Evolutionary conservation across 768 basidiomycete species (phyloP).

Genomic region (Lactarius pseudohatsudake): DNA sequence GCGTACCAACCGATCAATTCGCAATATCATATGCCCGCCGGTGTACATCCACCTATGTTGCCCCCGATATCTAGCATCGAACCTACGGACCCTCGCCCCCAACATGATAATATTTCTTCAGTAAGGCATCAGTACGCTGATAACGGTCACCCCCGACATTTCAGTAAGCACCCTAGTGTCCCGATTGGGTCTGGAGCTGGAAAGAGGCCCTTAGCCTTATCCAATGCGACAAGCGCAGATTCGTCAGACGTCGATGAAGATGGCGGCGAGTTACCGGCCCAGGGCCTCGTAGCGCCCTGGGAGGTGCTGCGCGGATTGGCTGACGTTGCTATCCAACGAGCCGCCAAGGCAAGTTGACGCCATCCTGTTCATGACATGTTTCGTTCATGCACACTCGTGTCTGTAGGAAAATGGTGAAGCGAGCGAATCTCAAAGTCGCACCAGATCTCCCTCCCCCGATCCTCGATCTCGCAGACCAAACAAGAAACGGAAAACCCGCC

Average conservation of each 20-base stretch:
- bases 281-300: slow-evolving; percentile 83
- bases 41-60: slow-evolving; percentile 23
- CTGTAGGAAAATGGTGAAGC: slow-evolving; percentile 72
- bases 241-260: slow-evolving; percentile 86
- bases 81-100: slow-evolving; percentile 23
- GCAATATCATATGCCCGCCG: slow-evolving; percentile 18
- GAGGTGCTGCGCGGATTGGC: slow-evolving; percentile 80
- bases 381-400: background rate
- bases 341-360: slow-evolving; percentile 58
- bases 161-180: slow-evolving; percentile 31
- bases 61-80: slow-evolving; percentile 29
- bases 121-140: slow-evolving; percentile 57
- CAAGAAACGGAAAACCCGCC: slow-evolving; percentile 72
- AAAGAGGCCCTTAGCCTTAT: slow-evolving; percentile 62
- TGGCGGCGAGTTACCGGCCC: slow-evolving; percentile 77
- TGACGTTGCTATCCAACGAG: slow-evolving; percentile 77
- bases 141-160: slow-evolving; percentile 33
- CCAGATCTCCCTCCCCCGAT: slow-evolving; percentile 72
- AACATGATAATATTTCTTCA: slow-evolving; percentile 55
- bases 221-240: slow-evolving; percentile 73
- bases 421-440: slow-evolving; percentile 73
- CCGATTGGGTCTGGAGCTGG: slow-evolving; percentile 38
- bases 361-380: background rate
- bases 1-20: slow-evolving; percentile 20
- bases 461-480: slow-evolving; percentile 59